phyloP scores from a whole-genome alignment of 2,329 filamentous ascomycete species.

The Hypoxylon sp. region DNA sequence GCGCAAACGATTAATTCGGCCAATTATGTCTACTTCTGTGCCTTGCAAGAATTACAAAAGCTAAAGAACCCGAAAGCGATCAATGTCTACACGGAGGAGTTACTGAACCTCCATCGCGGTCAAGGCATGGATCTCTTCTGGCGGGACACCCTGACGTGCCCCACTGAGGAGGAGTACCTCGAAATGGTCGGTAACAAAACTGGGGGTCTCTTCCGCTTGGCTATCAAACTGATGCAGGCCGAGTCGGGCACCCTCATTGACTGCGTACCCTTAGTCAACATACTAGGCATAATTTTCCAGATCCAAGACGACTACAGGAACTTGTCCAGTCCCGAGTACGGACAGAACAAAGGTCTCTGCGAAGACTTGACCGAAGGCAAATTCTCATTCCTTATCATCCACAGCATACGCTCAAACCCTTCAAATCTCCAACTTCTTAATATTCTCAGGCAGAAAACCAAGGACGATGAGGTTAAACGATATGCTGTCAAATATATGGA shows the following conservation, averaged over 20 bases:
- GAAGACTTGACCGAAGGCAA: conserved; percentile 98
- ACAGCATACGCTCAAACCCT: conserved; percentile 85
- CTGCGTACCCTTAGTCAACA: conserved; percentile 87
- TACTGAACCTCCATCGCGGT: conserved; percentile 86
- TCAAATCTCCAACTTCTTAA: conserved; percentile 86
- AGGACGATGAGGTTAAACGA: conserved; percentile 87
- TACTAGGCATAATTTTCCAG: conserved; percentile 89
- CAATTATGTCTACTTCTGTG: conserved; percentile 90
- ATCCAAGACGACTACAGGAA: conserved; percentile 97
- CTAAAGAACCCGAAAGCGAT: conserved; percentile 78
- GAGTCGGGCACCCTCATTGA: conserved; percentile 73
- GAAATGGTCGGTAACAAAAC: conserved; percentile 96
- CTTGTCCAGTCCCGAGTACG: conserved; percentile 81
- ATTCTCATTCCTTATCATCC: conserved; percentile 96
- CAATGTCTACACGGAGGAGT: conserved; percentile 83
- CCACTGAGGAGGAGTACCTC: conserved; percentile 90
- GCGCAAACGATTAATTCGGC: conserved; percentile 92
- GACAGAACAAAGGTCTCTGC: conserved; percentile 90
- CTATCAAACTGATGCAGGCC: conserved; percentile 90
- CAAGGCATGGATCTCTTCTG: conserved; percentile 95
- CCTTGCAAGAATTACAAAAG: conserved; percentile 80
- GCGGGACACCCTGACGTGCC: conserved; percentile 87
- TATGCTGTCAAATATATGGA: conserved; percentile 96
- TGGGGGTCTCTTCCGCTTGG: conserved; percentile 86
- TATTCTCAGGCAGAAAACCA: conserved; percentile 91